Conservation (phyloP, 805 yeast species). For the Yueomyces sp. region DNA sequence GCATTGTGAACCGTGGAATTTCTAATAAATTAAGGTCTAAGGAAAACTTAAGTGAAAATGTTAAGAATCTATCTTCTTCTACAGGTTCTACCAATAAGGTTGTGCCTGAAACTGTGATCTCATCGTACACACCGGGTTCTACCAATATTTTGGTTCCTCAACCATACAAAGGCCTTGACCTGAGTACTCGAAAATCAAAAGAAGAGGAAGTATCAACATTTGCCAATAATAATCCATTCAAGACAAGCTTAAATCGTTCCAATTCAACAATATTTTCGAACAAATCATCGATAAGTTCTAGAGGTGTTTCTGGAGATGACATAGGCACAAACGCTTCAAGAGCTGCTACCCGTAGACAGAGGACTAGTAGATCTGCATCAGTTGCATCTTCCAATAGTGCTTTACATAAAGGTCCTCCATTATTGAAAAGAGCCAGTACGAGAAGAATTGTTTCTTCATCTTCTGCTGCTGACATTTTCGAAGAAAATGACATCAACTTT, state of each 20-base stretch:
- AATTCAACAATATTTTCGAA: conserved; percentile 5
- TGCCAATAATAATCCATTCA: background rate
- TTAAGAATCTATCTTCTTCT: background rate
- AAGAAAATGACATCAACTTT: conserved; percentile 61
- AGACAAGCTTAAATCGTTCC: conserved; percentile 12
- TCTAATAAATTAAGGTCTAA: conserved; percentile 9
- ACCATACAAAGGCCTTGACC: conserved; percentile 26
- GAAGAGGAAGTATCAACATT: background rate
- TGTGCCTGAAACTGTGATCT: conserved; percentile 14
- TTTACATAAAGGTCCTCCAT: conserved; percentile 11
- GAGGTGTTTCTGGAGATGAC: background rate
- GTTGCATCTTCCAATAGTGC: conserved; percentile 9
- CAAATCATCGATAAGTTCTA: background rate
- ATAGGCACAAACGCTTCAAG: background rate
- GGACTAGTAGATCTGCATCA: conserved; percentile 4
- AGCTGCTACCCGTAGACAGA: no score
- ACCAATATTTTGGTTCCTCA: conserved; percentile 31
- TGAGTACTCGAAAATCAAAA: background rate
- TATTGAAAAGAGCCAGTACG: conserved; percentile 18
- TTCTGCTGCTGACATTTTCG: conserved; percentile 39
- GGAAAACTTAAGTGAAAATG: background rate
- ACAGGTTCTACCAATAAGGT: conserved; percentile 5
- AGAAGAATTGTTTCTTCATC: conserved; percentile 24
- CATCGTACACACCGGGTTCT: conserved; percentile 31
- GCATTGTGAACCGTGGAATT: background rate